phyloP scores from a whole-genome alignment of 2,329 filamentous ascomycete genomes.

The Pestalotiopsis sp. region DNA sequence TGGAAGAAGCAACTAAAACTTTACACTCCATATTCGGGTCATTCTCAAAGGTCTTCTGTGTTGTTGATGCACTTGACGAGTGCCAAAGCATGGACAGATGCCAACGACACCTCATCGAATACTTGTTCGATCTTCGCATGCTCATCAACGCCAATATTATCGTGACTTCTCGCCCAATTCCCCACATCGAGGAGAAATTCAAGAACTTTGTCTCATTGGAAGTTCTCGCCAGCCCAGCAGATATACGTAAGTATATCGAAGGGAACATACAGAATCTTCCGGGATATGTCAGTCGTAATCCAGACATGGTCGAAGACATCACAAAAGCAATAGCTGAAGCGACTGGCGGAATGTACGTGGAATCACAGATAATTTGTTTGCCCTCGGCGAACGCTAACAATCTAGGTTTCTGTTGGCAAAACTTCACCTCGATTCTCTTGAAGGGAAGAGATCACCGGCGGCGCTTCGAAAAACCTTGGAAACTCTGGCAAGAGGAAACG shows the following conservation, averaged over 20 bases:
- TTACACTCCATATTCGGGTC: slow-evolving; percentile 17
- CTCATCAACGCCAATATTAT: slow-evolving; percentile 20
- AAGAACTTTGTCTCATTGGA: slow-evolving; percentile 19
- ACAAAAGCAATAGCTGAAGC: slow-evolving; percentile 21
- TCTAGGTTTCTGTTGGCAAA: slow-evolving; percentile 41
- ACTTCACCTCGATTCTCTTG: slow-evolving; percentile 36
- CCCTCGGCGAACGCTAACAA: slow-evolving; percentile 9
- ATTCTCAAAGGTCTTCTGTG: slow-evolving; percentile 25
- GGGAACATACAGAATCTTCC: slow-evolving; percentile 22
- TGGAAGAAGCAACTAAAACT: slow-evolving; percentile 20
- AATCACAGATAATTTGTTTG: neutral
- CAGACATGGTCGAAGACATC: slow-evolving; percentile 23
- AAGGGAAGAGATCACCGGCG: slow-evolving; percentile 31
- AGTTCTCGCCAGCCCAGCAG: slow-evolving; percentile 33
- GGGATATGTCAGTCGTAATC: slow-evolving; percentile 15
- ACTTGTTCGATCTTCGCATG: slow-evolving; percentile 18
- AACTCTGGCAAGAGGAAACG: slow-evolving; percentile 29
- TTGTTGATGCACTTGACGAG: slow-evolving; percentile 27
- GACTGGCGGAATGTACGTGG: slow-evolving; percentile 35
- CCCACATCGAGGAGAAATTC: slow-evolving; percentile 22
- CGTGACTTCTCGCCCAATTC: slow-evolving; percentile 25
- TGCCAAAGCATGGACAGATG: slow-evolving; percentile 14
- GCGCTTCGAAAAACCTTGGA: slow-evolving; percentile 32
- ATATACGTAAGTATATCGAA: slow-evolving; percentile 32
- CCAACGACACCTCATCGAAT: slow-evolving; percentile 14